Conservation (phyloP, 306 rosid species). For the Quercus berberidifolia region DNA sequence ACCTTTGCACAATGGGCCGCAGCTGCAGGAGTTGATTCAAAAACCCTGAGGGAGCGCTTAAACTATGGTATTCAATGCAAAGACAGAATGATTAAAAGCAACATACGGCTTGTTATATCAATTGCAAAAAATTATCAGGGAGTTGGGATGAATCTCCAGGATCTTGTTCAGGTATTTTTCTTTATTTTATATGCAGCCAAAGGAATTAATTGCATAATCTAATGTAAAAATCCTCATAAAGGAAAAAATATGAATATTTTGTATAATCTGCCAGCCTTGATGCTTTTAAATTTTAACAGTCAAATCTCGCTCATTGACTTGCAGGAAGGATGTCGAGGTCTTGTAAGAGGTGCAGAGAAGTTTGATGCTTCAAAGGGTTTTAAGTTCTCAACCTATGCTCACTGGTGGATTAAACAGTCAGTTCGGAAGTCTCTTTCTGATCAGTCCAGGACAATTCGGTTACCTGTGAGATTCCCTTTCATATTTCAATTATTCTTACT, state of each 20-base stretch:
- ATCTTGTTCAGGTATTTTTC: conserved; percentile 87
- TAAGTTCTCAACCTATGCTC: conserved; percentile 98
- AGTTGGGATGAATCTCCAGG: conserved; percentile 89
- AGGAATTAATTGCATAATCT: background rate
- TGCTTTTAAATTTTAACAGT: conserved; percentile 15
- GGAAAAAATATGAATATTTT: background rate
- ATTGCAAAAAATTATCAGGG: conserved; percentile 92
- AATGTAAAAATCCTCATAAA: background rate
- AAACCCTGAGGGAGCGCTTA: conserved; percentile 70
- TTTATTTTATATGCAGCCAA: background rate
- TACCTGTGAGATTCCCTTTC: conserved; percentile 64
- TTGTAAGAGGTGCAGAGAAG: conserved; percentile 86
- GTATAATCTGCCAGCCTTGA: conserved; percentile 7
- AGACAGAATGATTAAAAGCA: conserved; percentile 95
- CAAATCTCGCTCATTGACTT: conserved; percentile 17
- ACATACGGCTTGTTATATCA: conserved; percentile 89
- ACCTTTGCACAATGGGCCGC: conserved; percentile 91
- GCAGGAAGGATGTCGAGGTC: conserved; percentile 98
- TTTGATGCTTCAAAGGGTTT: conserved; percentile 96
- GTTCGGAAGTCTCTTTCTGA: conserved; percentile 85
- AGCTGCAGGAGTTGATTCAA: conserved; percentile 83
- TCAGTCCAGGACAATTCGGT: conserved; percentile 89
- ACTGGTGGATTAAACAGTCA: conserved; percentile 98
- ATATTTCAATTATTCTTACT: conserved; percentile 1
- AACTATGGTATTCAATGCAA: conserved; percentile 74